Evolutionary conservation across 2,329 filamentous ascomycete species (phyloP).

Genomic region (Xylaria sp.): DNA sequence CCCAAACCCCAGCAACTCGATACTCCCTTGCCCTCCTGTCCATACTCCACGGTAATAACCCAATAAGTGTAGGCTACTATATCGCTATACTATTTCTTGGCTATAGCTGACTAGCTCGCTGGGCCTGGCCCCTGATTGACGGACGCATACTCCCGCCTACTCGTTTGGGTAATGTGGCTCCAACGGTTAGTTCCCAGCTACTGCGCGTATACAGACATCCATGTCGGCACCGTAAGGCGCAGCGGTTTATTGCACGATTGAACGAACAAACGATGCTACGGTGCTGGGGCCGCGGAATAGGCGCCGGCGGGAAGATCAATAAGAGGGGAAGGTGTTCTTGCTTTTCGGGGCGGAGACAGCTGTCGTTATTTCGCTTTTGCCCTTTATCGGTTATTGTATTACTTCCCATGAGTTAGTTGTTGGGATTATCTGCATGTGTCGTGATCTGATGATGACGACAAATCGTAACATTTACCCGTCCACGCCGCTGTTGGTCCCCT

Average conservation of each 20-base stretch:
- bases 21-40: constrained; percentile 4
- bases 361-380: constrained; percentile 4
- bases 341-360: constrained; percentile 4
- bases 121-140: constrained; percentile 22
- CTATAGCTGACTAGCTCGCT: constrained; percentile 11
- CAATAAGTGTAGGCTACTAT: constrained; percentile 6
- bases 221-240: constrained; percentile 25
- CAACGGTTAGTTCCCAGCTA: constrained; percentile 10
- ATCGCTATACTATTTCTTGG: constrained; percentile 15
- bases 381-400: constrained; percentile 1
- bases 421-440: constrained; percentile 20
- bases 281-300: constrained; percentile 3
- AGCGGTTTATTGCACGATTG: constrained; percentile 9
- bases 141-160: constrained; percentile 30
- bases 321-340: constrained; percentile 10
- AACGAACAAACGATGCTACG: constrained; percentile 9
- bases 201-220: background rate
- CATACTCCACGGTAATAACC: constrained; percentile 21
- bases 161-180: constrained; percentile 24
- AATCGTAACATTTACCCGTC: constrained; percentile 6
- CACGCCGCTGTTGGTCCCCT: constrained; percentile 1
- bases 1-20: constrained; percentile 4
- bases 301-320: constrained; percentile 21
- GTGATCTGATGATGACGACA: constrained; percentile 28
- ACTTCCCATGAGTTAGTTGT: constrained; percentile 5